phyloP scores from a whole-genome alignment of 352 stramenopile genomes.

The Phytophthora vignae region DNA sequence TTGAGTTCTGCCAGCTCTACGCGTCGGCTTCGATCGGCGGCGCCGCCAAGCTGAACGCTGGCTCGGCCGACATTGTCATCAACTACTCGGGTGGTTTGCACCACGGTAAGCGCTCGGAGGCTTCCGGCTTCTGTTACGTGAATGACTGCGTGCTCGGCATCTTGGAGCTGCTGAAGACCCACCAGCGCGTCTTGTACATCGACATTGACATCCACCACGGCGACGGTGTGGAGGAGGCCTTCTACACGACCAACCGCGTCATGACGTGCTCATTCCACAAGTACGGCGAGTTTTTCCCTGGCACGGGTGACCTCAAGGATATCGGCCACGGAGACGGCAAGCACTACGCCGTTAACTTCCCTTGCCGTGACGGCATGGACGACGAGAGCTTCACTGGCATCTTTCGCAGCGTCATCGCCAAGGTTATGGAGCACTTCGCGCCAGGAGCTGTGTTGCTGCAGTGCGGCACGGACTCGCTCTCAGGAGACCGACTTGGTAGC shows the following conservation, averaged over 20 bases:
- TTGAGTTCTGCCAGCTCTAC: conserved; percentile 99
- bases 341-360: conserved; percentile 99
- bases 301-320: conserved; percentile 92
- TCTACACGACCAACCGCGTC: conserved; percentile 99
- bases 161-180: conserved; percentile 97
- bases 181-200: conserved; percentile 99
- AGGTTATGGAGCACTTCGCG: conserved; percentile 97
- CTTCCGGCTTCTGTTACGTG: conserved; percentile 99
- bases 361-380: conserved; percentile 98
- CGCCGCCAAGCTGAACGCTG: conserved; percentile 96
- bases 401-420: conserved; percentile 94
- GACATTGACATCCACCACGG: conserved; percentile 99
- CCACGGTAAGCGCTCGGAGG: conserved; percentile 99
- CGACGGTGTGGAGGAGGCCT: conserved; percentile 99
- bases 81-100: conserved; percentile 99
- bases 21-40: conserved; percentile 97
- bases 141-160: conserved; percentile 99
- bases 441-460: conserved; percentile 98
- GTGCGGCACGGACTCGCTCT: conserved; percentile 98
- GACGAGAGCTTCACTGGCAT: conserved; percentile 95
- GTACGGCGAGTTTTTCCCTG: conserved; percentile 99
- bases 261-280: conserved; percentile 99
- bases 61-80: conserved; percentile 97
- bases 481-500: conserved; percentile 97
- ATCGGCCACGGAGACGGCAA: conserved; percentile 93